Evolutionary conservation across 2,329 filamentous ascomycete genomes (phyloP), one percentile per base, ranked within the genome.

Genomic region (Microdochium nivale): DNA sequence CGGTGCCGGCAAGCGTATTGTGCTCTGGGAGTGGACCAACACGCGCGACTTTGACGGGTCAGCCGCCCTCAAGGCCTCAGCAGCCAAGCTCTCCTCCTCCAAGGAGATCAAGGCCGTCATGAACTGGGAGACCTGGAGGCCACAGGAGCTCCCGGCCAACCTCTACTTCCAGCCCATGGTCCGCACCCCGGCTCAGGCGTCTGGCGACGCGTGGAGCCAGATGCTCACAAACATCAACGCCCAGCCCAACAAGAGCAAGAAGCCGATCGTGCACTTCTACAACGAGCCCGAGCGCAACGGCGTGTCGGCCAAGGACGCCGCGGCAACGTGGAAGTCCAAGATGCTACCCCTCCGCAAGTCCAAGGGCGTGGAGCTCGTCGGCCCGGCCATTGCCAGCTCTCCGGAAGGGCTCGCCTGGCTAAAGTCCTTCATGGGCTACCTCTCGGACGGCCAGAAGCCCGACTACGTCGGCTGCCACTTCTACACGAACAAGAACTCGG

Each of bases 121-220:
- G 27, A 62, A 62, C 47, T 62, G 60, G 60, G 59, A 62, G 46
- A 44, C 58, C 14, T 62, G 59, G 59, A 53, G 56, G 3, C 60
- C 59, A 24, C 54, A 55, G 21, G 60, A 60, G 54, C 56, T 61
- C 2, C 54, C 69, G 21, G 54, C 59, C 8, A 70, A 60, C 49
- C 70, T 69, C 11, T 54, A 48, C 1, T 67, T 58, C 67, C 75
- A 79, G 8, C 72, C 72, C 23, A 74, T 70, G 65, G 65, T 74
- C 30, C 72, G 69, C 49, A 64, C 66, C 27, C 59, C 65, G 24
- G 64, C 62, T 21, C 65, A 67, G 53, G 63, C 69, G 23, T 57
- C 58, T 32, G 64, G 68, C 48, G 61, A 68, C 30, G 70, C 72
- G 43, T 75, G 70, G 70, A 53, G 58, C 14, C 53, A 50, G 48